These are phyloP conservation scores for Pythium aristosporum DNA, from an alignment of 352 stramenopile species.

Conservation along the genomic window DNA sequence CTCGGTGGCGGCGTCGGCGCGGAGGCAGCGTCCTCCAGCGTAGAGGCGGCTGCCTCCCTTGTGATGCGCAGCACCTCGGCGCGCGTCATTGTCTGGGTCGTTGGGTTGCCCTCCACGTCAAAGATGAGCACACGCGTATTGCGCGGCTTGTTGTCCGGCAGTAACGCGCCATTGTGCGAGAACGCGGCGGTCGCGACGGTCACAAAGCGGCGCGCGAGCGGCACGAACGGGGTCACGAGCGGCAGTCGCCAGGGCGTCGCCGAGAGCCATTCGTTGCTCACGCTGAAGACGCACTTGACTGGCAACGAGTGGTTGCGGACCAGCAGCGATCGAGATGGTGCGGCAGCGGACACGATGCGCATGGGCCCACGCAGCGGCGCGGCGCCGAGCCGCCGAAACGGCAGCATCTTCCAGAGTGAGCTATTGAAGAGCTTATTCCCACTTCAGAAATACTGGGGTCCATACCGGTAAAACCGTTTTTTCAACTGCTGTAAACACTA, in stretches of 20 bases:
- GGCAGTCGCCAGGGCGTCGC: background rate
- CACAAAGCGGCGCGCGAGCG: too few relatives aligned
- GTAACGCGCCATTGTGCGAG: background rate
- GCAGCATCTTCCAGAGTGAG: background rate
- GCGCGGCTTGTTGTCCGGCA: slow-evolving; percentile 3
- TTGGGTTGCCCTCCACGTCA: slow-evolving; percentile 45
- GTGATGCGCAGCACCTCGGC: slow-evolving; percentile 58
- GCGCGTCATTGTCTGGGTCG: slow-evolving; percentile 55
- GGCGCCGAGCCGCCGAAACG: background rate
- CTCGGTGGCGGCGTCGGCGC: too few relatives aligned
- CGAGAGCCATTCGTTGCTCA: background rate
- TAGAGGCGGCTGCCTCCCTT: slow-evolving; percentile 37
- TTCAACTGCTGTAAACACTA: too few relatives aligned
- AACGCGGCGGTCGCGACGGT: too few relatives aligned
- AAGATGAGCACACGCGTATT: slow-evolving; percentile 44
- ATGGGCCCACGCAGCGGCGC: background rate
- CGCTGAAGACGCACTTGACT: background rate
- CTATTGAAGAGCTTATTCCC: too few relatives aligned
- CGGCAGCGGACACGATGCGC: background rate
- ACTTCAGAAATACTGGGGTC: too few relatives aligned
- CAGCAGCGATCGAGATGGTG: background rate
- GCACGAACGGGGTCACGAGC: background rate
- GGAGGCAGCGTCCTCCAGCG: too few relatives aligned
- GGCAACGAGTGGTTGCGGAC: background rate
- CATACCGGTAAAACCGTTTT: slow-evolving; percentile 1